Base-by-base conservation (phyloP, 805 yeast species). In the Candida coleopterorum region DNA sequence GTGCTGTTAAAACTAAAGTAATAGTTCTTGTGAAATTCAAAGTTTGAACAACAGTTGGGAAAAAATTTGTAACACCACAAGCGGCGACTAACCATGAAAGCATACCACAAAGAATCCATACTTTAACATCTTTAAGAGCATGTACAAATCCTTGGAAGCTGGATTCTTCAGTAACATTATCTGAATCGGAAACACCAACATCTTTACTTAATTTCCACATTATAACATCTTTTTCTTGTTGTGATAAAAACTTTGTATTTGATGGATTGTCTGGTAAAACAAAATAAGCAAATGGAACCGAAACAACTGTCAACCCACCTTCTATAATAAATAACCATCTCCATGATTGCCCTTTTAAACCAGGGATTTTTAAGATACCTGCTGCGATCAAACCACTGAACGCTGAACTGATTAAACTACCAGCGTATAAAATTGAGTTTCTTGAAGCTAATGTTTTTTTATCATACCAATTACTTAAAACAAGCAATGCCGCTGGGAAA, bases 31-130 rank as follows among this genome's bases (percentile, higher is more conserved):
- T 53, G 45, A 74, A 79, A 29, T 75, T 69, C 42, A 79, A 62
- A 10, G 82, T 75, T 39, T 64, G 50, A 12, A 79, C 81, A 18
- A 79, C 75, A 1, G 81, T 66, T 18, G 83, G 83, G 62, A 75
- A 77, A 51, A 74, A 76, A 49, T 75, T 71, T 14, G 79, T 73
- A 32, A 75, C 79, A 52, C 81, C 80, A 44, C 77, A 72, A 26
- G 81, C 79, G 18, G 77, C 77, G 34, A 73, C 81, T 21, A 70
- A 55, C 53, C 65, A 68, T 2, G 74, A 56, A 18, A 69, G 56
- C 35, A 61, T 58, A 32, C 68, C 70, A 12, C 71, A 62, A 25
- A 70, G 49, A n/a, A 62, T 49, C 75, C 75, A 70, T n/a, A 67
- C 68, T 38, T 71, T 71, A 29, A 57, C 34, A 44, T 72, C 77